phyloP scores from a whole-genome alignment of 116 monocot species.

The Posidonia oceanica region DNA sequence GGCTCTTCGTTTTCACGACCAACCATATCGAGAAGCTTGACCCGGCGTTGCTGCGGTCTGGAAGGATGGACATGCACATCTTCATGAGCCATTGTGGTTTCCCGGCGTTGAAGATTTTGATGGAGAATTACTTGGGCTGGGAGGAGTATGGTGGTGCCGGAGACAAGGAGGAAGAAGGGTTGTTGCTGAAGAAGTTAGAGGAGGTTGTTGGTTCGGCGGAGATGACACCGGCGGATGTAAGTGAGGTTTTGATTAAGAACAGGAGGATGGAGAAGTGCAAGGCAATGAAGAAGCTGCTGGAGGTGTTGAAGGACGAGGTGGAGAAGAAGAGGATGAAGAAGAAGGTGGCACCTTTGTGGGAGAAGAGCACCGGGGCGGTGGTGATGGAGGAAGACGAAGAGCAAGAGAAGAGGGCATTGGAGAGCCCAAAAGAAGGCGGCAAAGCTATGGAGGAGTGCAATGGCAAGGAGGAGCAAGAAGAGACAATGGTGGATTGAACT shows the following conservation, averaged over 20 bases:
- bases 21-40: slow-evolving; percentile 76
- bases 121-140: slow-evolving; percentile 57
- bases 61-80: slow-evolving; percentile 90
- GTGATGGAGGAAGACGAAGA: slow-evolving; percentile 44
- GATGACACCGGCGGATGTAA: slow-evolving; percentile 84
- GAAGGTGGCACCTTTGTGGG: background rate
- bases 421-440: slow-evolving; percentile 41
- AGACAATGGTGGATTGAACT: background rate
- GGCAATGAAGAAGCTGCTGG: slow-evolving; percentile 34
- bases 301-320: slow-evolving; percentile 22
- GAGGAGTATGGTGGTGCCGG: slow-evolving; percentile 15
- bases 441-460: background rate
- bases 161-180: background rate
- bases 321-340: slow-evolving; percentile 13
- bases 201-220: slow-evolving; percentile 30
- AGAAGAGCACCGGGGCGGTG: slow-evolving; percentile 3
- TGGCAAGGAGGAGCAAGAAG: background rate
- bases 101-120: slow-evolving; percentile 53
- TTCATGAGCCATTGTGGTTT: slow-evolving; percentile 73
- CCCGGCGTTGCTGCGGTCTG: slow-evolving; percentile 65
- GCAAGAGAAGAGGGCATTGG: slow-evolving; percentile 81
- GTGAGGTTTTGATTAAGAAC: slow-evolving; percentile 79
- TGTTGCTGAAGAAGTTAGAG: slow-evolving; percentile 31
- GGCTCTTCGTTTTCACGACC: slow-evolving; percentile 89
- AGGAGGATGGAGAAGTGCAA: slow-evolving; percentile 23